Base-by-base conservation (phyloP, 208 protist species). In the Leishmania lainsoni region DNA sequence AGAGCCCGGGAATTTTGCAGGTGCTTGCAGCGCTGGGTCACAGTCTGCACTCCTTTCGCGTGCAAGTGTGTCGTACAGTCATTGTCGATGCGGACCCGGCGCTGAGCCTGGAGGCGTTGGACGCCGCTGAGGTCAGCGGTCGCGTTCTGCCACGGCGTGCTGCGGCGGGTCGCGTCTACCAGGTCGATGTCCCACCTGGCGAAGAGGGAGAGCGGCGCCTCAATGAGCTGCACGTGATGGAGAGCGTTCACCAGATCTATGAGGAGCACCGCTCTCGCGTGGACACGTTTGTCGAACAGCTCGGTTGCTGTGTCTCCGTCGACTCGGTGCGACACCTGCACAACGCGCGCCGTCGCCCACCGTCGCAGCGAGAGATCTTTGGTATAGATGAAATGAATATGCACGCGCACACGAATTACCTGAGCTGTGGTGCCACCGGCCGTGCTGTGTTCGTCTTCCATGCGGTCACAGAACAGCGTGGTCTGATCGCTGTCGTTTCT, bases 371-470 rank as follows among this genome's bases (percentile, higher is more conserved):
- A 48, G 94, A 95, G 63, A 52, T 91, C 12, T 98, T 98, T 83
- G 72, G 78, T 29, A 45, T 94, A 2, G 87, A 92, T 17, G 94
- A 98, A 76, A 81, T 98, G 39, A 89, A 92, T 45, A 87, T 78
- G 80, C 69, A 79, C 10, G 48, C 70, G 1, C 86, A 76, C 73
- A 72, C 72, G 20, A 87, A 90, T 83, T 96, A 97, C 79, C 83
- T 96, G 49, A 56, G 74, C 22, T 54, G 74, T 42, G 82, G 82
- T 16, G 78, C 82, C 29, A 75, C 75, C 20, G 86, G 90, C 35
- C 91, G 92, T 29, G 89, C 80, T 63, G 89, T 89, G 17, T 98
- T 98, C 79, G 59, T 98, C 49, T 97, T 95, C 80, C 95, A 97
- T 80, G 87, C 84, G 56, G 79, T 85, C 20, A 87, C 83, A 42